Conservation (phyloP, 768 basidiomycete genomes). For the Glaciozyma martinii region DNA sequence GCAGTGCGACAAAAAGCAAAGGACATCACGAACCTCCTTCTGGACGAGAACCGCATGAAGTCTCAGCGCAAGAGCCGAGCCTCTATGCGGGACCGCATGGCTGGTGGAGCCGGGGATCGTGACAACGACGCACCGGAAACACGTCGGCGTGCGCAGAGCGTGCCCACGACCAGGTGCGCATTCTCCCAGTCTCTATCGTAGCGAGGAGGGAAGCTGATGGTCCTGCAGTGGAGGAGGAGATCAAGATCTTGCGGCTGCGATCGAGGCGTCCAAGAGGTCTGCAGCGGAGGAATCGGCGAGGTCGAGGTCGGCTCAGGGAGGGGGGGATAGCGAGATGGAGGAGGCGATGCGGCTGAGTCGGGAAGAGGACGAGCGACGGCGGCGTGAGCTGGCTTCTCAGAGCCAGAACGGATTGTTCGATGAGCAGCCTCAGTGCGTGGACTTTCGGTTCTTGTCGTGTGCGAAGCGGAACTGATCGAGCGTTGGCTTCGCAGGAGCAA, state of each 20-base stretch:
- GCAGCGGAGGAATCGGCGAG: constrained; percentile 57
- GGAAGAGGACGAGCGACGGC: constrained; percentile 76
- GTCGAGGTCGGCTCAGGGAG: constrained; percentile 47
- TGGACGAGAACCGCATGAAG: constrained; percentile 73
- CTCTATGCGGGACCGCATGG: constrained; percentile 90
- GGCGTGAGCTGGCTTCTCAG: constrained; percentile 59
- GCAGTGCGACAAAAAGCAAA: constrained; percentile 87
- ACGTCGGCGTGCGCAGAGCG: constrained; percentile 8
- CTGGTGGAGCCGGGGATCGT: constrained; percentile 49
- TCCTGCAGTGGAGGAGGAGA: constrained; percentile 45
- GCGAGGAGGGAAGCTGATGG: not conserved
- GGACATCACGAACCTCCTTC: constrained; percentile 88
- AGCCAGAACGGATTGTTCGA: constrained; percentile 75
- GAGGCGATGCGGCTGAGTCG: constrained; percentile 75
- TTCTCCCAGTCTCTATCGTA: not conserved
- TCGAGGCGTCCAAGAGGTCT: constrained; percentile 78
- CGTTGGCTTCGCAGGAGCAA: constrained; percentile 16
- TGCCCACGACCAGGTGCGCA: not conserved
- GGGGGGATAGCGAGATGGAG: constrained; percentile 66
- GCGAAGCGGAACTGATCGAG: constrained; percentile 12
- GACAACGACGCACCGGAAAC: constrained; percentile 37
- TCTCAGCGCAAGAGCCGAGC: constrained; percentile 76
- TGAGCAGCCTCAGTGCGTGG: constrained; percentile 63
- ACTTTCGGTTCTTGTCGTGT: constrained; percentile 18
- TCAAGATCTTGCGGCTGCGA: constrained; percentile 73